Evolutionary conservation across 2,329 filamentous ascomycete species (phyloP).

Genomic region (Sporothrix pallida): DNA sequence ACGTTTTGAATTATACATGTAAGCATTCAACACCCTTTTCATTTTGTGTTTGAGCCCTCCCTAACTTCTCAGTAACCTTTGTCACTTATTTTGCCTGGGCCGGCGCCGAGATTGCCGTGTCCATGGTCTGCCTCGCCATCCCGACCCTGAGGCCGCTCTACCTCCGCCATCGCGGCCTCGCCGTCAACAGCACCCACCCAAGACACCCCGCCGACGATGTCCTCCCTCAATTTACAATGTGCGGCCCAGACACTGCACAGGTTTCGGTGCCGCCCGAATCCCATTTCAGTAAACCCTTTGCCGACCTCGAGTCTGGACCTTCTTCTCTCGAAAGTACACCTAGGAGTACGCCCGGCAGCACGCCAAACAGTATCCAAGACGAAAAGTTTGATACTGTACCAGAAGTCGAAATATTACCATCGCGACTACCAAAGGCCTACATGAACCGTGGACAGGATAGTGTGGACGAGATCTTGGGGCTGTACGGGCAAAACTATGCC

Average conservation of each 20-base stretch:
- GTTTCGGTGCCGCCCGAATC: not conserved
- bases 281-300: too few relatives aligned
- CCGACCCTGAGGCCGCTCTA: conserved; percentile 50
- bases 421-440: conserved; percentile 23
- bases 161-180: conserved; percentile 49
- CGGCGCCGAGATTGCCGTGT: conserved; percentile 48
- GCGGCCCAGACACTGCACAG: conserved; percentile 58
- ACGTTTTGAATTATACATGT: conserved; percentile 44
- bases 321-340: not conserved
- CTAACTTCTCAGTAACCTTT: conserved; percentile 34
- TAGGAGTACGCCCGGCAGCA: not conserved
- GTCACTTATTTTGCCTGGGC: conserved; percentile 43
- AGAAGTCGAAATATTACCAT: conserved; percentile 42
- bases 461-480: conserved; percentile 44
- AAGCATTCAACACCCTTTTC: conserved; percentile 37
- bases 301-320: not conserved
- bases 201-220: conserved; percentile 72
- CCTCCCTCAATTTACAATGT: conserved; percentile 47
- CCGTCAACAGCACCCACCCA: conserved; percentile 45
- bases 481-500: conserved; percentile 40
- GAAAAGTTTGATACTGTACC: conserved; percentile 42
- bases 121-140: conserved; percentile 50
- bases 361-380: conserved; percentile 17
- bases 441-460: conserved; percentile 41
- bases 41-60: not conserved